Evolutionary conservation across 306 rosid genomes (phyloP).

Genomic region (Clitoria ternatea): DNA sequence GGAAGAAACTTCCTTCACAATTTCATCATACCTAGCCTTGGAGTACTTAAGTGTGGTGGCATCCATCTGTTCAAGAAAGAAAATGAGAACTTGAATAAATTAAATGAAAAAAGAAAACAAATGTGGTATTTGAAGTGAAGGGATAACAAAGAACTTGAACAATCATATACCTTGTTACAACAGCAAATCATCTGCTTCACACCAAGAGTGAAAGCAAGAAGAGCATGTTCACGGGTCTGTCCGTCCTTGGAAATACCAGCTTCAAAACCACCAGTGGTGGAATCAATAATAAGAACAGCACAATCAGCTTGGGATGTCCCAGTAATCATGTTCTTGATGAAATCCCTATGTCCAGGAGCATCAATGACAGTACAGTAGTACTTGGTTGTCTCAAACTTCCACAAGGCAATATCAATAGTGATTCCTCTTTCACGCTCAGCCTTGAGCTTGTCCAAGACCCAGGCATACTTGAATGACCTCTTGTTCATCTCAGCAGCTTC

Average conservation of each 20-base stretch:
- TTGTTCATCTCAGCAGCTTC: conserved; percentile 99
- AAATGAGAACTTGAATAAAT: not conserved
- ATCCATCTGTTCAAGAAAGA: conserved; percentile 57
- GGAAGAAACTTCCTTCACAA: conserved; percentile 89
- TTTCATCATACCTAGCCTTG: conserved; percentile 81
- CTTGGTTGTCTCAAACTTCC: conserved; percentile 90
- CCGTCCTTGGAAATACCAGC: conserved; percentile 98
- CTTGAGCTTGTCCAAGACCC: conserved; percentile 97
- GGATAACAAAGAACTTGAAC: no score
- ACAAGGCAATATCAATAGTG: conserved; percentile 85
- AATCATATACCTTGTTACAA: conserved; percentile 64
- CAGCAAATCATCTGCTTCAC: conserved; percentile 95
- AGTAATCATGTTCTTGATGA: conserved; percentile 89
- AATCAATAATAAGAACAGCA: conserved; percentile 86
- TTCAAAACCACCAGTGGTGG: conserved; percentile 92
- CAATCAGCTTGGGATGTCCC: conserved; percentile 94
- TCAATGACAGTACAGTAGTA: conserved; percentile 95
- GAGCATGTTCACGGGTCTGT: conserved; percentile 95
- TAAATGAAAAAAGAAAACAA: not conserved
- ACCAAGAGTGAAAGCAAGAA: conserved; percentile 92
- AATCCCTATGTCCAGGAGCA: conserved; percentile 93
- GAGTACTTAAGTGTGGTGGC: conserved; percentile 92
- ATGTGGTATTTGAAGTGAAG: not conserved
- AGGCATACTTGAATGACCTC: conserved; percentile 92
- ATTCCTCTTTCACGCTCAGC: conserved; percentile 97